Conservation (phyloP, 1,139 yeast species). For the Taphrina flavorubra region DNA sequence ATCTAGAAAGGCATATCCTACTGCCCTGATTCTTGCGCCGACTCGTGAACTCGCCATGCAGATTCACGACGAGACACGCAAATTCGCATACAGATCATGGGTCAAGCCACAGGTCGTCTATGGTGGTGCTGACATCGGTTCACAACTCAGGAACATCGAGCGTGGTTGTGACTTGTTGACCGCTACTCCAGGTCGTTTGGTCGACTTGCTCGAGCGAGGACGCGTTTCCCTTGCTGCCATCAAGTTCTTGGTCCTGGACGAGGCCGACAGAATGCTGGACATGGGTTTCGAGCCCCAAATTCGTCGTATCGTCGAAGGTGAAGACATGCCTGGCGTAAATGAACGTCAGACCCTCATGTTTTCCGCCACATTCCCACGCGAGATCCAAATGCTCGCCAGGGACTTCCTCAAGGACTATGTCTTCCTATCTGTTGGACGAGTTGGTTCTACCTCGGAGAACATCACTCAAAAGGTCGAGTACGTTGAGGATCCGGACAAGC, state of each 20-base stretch:
- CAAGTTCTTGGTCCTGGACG: slow-evolving; percentile 93
- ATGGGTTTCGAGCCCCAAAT: slow-evolving; percentile 99
- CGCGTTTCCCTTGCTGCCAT: slow-evolving; percentile 85
- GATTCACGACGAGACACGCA: slow-evolving; percentile 93
- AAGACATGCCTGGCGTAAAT: slow-evolving; percentile 92
- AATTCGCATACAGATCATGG: slow-evolving; percentile 98
- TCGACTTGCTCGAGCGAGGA: slow-evolving; percentile 94
- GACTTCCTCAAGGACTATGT: slow-evolving; percentile 95
- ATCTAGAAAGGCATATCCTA: slow-evolving; percentile 81
- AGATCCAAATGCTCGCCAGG: slow-evolving; percentile 94
- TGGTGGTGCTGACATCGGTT: slow-evolving; percentile 95
- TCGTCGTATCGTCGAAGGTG: slow-evolving; percentile 95
- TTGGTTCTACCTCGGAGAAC: slow-evolving; percentile 96
- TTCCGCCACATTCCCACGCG: slow-evolving; percentile 98
- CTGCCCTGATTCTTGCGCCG: slow-evolving; percentile 94
- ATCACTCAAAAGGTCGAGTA: slow-evolving; percentile 91
- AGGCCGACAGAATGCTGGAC: slow-evolving; percentile 99
- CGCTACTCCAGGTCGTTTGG: slow-evolving; percentile 99
- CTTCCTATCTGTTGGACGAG: slow-evolving; percentile 96
- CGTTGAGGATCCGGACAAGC: slow-evolving; percentile 95
- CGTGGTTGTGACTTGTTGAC: slow-evolving; percentile 95
- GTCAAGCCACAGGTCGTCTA: slow-evolving; percentile 94
- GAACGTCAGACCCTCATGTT: slow-evolving; percentile 97
- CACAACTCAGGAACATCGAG: slow-evolving; percentile 85
- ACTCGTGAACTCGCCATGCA: slow-evolving; percentile 98